phyloP scores from a whole-genome alignment of 768 basidiomycete genomes.

The Phaeotremella skinneri region DNA sequence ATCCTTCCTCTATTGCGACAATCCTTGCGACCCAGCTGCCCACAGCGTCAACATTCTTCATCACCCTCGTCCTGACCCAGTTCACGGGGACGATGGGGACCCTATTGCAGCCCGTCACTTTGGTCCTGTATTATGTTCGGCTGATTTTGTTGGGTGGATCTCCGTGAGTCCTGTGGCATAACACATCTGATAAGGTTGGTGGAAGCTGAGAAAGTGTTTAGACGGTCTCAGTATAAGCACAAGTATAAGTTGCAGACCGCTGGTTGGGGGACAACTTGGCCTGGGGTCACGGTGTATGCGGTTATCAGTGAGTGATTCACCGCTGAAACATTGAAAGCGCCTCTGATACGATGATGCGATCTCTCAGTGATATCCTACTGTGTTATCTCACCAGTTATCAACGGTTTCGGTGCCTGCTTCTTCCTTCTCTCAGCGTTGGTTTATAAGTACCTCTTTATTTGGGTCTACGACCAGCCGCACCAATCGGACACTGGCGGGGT shows the following conservation, averaged over 20 bases:
- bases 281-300: conserved; percentile 67
- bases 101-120: conserved; percentile 71
- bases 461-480: conserved; percentile 65
- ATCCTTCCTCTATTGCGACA: conserved; percentile 67
- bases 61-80: conserved; percentile 58
- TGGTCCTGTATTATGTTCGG: conserved; percentile 87
- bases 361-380: conserved; percentile 59
- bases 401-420: conserved; percentile 75
- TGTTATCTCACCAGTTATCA: conserved; percentile 89
- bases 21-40: conserved; percentile 78
- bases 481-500: conserved; percentile 80
- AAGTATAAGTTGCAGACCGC: conserved; percentile 70
- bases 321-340: conserved; percentile 60
- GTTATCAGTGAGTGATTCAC: conserved; percentile 66
- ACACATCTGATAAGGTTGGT: too few species aligned
- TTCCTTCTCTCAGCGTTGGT: conserved; percentile 81
- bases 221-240: conserved; percentile 68
- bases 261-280: conserved; percentile 73
- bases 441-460: conserved; percentile 80
- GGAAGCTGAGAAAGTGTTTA: conserved; percentile 57
- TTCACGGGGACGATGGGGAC: conserved; percentile 73
- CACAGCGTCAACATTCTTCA: conserved; percentile 49
- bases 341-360: background rate
- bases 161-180: conserved; percentile 22
- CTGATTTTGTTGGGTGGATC: conserved; percentile 78